Percentiles rank a stretch among this genome's conserved stretches.
phyloP scores from a whole-genome alignment of 2,329 filamentous ascomycete genomes.

The Penicillium hordei region DNA sequence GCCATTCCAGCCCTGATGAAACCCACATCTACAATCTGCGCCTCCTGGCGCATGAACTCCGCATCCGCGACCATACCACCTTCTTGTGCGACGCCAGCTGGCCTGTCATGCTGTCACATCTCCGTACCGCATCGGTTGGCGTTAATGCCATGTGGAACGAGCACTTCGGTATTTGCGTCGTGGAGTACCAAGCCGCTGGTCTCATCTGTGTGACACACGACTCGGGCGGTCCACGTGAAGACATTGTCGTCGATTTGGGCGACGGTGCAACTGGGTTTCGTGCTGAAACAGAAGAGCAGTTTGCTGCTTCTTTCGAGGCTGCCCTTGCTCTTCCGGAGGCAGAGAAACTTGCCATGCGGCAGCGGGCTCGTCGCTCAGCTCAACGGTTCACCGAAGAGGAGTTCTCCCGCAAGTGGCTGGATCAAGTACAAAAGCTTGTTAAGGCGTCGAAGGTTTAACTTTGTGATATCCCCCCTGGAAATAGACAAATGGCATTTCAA shows the following conservation, averaged over 20 bases:
- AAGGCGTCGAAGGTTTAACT: slow-evolving; percentile 25
- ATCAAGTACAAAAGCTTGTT: slow-evolving; percentile 72
- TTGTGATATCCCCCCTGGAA: slow-evolving; percentile 7
- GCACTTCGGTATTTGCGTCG: slow-evolving; percentile 97
- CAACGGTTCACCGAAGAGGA: slow-evolving; percentile 83
- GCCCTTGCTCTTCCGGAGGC: slow-evolving; percentile 63
- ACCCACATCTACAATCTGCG: slow-evolving; percentile 78
- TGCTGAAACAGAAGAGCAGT: slow-evolving; percentile 74
- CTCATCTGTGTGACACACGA: slow-evolving; percentile 91
- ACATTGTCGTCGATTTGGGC: slow-evolving; percentile 83
- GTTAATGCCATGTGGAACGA: slow-evolving; percentile 99
- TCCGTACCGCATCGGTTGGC: slow-evolving; percentile 74
- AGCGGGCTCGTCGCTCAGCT: slow-evolving; percentile 73
- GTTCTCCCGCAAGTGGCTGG: slow-evolving; percentile 77
- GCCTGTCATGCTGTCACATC: slow-evolving; percentile 78
- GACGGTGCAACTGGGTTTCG: slow-evolving; percentile 83
- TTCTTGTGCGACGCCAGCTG: slow-evolving; percentile 90
- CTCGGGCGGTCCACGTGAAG: slow-evolving; percentile 86
- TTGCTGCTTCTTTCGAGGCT: slow-evolving; percentile 75
- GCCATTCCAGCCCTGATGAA: slow-evolving; percentile 59
- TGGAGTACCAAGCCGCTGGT: slow-evolving; percentile 95
- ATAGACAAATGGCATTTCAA: slow-evolving; percentile 11
- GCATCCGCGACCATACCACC: slow-evolving; percentile 77
- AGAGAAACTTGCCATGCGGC: slow-evolving; percentile 72
- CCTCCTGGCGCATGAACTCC: slow-evolving; percentile 79